Conservation (phyloP, 352 stramenopile species). For the Phytophthora vignae region DNA sequence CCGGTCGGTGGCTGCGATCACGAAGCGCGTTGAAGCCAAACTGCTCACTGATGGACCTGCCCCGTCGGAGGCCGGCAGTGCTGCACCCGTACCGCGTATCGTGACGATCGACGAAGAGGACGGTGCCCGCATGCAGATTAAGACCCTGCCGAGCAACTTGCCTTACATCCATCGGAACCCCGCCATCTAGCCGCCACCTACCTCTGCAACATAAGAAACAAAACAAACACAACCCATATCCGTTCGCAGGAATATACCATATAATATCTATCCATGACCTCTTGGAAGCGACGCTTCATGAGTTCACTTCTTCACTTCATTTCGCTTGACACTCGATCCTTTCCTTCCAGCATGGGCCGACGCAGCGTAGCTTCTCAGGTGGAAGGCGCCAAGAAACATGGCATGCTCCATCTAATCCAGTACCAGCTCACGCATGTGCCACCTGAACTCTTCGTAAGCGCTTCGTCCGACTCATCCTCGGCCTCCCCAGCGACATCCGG, state of each 20-base stretch:
- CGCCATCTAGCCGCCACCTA: conserved; percentile 66
- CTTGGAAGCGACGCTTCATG: conserved; percentile 37
- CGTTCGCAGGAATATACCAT: conserved; percentile 20
- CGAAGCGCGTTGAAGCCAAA: conserved; percentile 79
- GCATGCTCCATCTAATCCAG: conserved; percentile 65
- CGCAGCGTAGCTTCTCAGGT: conserved; percentile 58
- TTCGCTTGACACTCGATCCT: neutral
- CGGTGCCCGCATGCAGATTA: conserved; percentile 88
- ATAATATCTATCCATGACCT: conserved; percentile 2
- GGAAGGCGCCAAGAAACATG: conserved; percentile 65
- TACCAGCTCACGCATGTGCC: conserved; percentile 54
- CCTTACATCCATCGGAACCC: conserved; percentile 96
- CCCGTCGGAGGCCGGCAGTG: conserved; percentile 34
- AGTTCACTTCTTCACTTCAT: conserved; percentile 10
- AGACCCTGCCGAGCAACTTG: conserved; percentile 91
- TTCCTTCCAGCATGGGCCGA: conserved; percentile 33
- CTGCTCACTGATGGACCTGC: conserved; percentile 34
- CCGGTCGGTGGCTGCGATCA: conserved; percentile 78
- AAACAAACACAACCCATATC: neutral
- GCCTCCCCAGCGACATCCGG: conserved; percentile 19
- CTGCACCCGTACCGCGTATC: conserved; percentile 67
- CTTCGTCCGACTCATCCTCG: conserved; percentile 23
- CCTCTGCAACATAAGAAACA: neutral
- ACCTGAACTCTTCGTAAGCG: conserved; percentile 39
- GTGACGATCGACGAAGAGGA: conserved; percentile 93